These are phyloP conservation scores for Porphyridium purpureum DNA, from an alignment of 23 red algal genomes.

Conservation along the genomic window DNA sequence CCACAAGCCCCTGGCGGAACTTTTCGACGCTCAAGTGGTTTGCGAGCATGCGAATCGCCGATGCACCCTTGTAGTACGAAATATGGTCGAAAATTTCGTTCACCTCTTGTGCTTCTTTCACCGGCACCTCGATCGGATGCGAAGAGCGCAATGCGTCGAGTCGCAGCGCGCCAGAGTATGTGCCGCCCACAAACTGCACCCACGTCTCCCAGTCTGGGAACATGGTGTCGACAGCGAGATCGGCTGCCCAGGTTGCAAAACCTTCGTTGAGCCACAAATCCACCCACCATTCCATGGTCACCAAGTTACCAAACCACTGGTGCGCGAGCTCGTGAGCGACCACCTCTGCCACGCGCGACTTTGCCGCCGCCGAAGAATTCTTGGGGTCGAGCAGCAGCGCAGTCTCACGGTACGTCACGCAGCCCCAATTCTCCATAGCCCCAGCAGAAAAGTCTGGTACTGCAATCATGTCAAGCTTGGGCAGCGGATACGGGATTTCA, in stretches of 20 bases:
- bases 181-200: constrained; percentile 24
- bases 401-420: constrained; percentile 19
- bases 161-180: constrained; percentile 14
- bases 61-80: constrained; percentile 28
- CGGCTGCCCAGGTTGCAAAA: constrained; percentile 31
- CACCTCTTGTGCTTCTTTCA: constrained; percentile 9
- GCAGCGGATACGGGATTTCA: constrained; percentile 16
- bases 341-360: constrained; percentile 17
- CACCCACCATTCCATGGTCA: constrained; percentile 40
- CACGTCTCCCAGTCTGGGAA: constrained; percentile 19
- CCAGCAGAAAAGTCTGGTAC: constrained; percentile 28
- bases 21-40: constrained; percentile 13
- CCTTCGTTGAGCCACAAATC: constrained; percentile 37
- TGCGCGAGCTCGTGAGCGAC: constrained; percentile 27
- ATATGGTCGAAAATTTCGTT: constrained; percentile 32
- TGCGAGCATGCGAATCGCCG: constrained; percentile 29
- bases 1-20: constrained; percentile 2
- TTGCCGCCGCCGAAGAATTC: constrained; percentile 1
- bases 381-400: constrained; percentile 21
- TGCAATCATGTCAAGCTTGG: constrained; percentile 18
- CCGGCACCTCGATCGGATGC: constrained; percentile 26
- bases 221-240: constrained; percentile 15
- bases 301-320: constrained; percentile 33
- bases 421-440: constrained; percentile 40
- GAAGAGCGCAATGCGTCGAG: constrained; percentile 14